phyloP scores from a whole-genome alignment of 106 monocot species.

The Acorus gramineus region DNA sequence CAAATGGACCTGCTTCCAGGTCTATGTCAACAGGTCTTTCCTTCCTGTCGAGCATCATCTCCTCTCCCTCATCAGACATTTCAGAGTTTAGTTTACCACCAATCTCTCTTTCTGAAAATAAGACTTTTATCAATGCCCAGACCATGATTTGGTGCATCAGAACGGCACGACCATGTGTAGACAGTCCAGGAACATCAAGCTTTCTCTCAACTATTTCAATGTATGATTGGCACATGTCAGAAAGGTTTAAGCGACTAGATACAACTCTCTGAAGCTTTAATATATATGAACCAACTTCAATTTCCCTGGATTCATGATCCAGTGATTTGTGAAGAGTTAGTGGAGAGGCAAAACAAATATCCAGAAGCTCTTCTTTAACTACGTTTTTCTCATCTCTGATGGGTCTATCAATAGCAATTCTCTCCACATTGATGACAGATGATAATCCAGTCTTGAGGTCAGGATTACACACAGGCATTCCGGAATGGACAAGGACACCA shows the following conservation, averaged over 20 bases:
- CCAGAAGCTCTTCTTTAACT: slow-evolving; percentile 61
- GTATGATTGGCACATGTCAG: slow-evolving; percentile 66
- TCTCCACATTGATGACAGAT: slow-evolving; percentile 68
- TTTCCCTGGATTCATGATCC: slow-evolving; percentile 43
- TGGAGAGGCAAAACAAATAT: slow-evolving; percentile 59
- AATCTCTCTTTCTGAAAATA: slow-evolving; percentile 63
- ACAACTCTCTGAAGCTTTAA: slow-evolving; percentile 73
- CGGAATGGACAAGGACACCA: slow-evolving; percentile 81
- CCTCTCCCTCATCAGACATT: slow-evolving; percentile 30
- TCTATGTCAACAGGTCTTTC: slow-evolving; percentile 50
- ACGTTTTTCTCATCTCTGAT: slow-evolving; percentile 70
- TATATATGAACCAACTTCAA: slow-evolving; percentile 22
- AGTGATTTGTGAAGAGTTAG: slow-evolving; percentile 71
- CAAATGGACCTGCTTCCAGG: slow-evolving; percentile 48
- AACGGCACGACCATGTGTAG: slow-evolving; percentile 52
- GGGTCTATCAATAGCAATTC: slow-evolving; percentile 52
- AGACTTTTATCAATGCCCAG: slow-evolving; percentile 85
- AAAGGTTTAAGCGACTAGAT: slow-evolving; percentile 33
- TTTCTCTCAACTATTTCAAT: slow-evolving; percentile 72
- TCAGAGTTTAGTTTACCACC: slow-evolving; percentile 18
- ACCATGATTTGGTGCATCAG: slow-evolving; percentile 83
- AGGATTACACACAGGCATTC: slow-evolving; percentile 46
- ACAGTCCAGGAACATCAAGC: slow-evolving; percentile 51
- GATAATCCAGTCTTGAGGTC: slow-evolving; percentile 35
- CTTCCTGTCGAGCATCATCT: slow-evolving; percentile 75